Evolutionary conservation across 805 yeast species (phyloP).

Genomic region (Yamadazyma tumulicola): DNA sequence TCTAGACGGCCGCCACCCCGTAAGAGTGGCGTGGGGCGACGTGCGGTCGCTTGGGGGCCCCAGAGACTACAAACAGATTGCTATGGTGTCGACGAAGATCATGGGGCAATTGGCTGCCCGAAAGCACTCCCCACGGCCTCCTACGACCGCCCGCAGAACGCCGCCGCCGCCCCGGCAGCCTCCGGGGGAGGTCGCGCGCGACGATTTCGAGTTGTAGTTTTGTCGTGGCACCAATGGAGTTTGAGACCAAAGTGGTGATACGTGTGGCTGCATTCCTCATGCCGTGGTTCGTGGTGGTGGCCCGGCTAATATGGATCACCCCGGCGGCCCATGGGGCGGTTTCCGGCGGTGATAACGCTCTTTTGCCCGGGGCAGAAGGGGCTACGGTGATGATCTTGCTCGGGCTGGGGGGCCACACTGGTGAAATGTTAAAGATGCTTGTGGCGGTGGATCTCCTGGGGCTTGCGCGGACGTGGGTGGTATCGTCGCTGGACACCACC

Average conservation of each 20-base stretch:
- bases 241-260: constrained; percentile 16
- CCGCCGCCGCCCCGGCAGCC: background rate
- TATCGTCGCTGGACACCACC: constrained; percentile 50
- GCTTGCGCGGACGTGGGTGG: constrained; percentile 36
- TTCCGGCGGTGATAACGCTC: background rate
- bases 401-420: constrained; percentile 97
- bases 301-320: constrained; percentile 21
- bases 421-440: constrained; percentile 83
- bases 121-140: constrained; percentile 27
- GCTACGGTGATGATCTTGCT: constrained; percentile 55
- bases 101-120: constrained; percentile 52
- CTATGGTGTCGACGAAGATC: constrained; percentile 49
- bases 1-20: constrained; percentile 36
- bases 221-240: constrained; percentile 15
- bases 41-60: constrained; percentile 41
- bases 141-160: background rate
- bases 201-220: constrained; percentile 16
- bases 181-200: constrained; percentile 5
- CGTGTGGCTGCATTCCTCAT: constrained; percentile 7
- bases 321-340: constrained; percentile 16
- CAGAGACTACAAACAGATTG: constrained; percentile 46
- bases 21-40: constrained; percentile 56
- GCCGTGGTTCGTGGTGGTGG: constrained; percentile 19
- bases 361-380: constrained; percentile 12
- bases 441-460: constrained; percentile 28